These are phyloP conservation scores for Polytrichum formosum DNA, from an alignment of 225 moss, liverwort and hornwort genomes.

Conservation along the genomic window DNA sequence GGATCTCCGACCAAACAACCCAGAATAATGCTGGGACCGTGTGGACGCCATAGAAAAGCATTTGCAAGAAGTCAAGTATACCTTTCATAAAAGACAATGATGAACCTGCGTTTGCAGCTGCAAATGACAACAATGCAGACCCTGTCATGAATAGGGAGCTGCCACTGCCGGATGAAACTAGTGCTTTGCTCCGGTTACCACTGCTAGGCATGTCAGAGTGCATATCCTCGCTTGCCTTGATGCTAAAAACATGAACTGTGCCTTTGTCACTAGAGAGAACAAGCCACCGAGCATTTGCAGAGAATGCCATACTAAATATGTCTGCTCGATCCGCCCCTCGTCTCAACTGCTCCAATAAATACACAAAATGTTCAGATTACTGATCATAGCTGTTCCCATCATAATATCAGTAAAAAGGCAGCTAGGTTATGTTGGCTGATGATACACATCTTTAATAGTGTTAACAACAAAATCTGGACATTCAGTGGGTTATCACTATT, in stretches of 20 bases:
- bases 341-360: slow-evolving; percentile 53
- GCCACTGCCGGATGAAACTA: slow-evolving; percentile 31
- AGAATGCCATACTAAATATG: slow-evolving; percentile 84
- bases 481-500: no score
- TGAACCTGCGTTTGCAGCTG: slow-evolving; percentile 55
- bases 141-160: slow-evolving; percentile 48
- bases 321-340: slow-evolving; percentile 78
- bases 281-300: slow-evolving; percentile 69
- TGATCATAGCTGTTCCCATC: not conserved
- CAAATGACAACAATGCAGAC: slow-evolving; percentile 48
- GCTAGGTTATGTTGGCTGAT: no score
- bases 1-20: no score
- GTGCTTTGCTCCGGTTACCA: slow-evolving; percentile 6
- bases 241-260: slow-evolving; percentile 82
- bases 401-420: no score
- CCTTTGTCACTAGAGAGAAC: slow-evolving; percentile 82
- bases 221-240: slow-evolving; percentile 40
- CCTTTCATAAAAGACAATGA: slow-evolving; percentile 73
- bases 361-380: not conserved
- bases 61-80: slow-evolving; percentile 6
- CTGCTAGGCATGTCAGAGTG: slow-evolving; percentile 9
- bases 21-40: no score
- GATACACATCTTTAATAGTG: no score
- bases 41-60: no score
- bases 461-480: no score